Conservation (phyloP, 495 filamentous ascomycete genomes). For the Rhizodiscina lignyota region DNA sequence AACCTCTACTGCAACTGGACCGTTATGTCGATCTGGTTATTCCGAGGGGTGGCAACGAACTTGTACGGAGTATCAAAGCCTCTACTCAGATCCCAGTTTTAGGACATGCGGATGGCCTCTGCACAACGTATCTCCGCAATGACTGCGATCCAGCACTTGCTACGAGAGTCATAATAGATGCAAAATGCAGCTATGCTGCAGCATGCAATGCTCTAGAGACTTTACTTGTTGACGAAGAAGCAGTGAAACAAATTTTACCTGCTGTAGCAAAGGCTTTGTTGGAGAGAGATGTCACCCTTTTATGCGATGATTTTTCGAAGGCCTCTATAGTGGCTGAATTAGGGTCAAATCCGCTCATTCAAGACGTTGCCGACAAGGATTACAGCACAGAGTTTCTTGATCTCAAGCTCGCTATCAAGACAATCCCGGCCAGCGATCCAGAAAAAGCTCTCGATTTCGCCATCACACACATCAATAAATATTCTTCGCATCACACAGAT, state of each 20-base stretch:
- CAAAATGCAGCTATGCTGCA: constrained; percentile 89
- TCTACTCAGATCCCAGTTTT: constrained; percentile 90
- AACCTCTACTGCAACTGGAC: constrained; percentile 67
- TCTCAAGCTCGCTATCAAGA: constrained; percentile 71
- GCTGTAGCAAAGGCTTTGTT: constrained; percentile 53
- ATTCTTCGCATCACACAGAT: constrained; percentile 93
- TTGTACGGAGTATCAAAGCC: constrained; percentile 78
- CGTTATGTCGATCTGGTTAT: constrained; percentile 87
- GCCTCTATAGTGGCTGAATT: constrained; percentile 32
- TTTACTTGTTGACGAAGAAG: constrained; percentile 62
- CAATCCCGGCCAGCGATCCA: constrained; percentile 30
- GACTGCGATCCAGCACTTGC: constrained; percentile 60
- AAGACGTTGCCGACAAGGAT: constrained; percentile 44
- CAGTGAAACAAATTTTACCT: constrained; percentile 53
- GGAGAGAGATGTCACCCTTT: constrained; percentile 61
- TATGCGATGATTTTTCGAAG: constrained; percentile 59
- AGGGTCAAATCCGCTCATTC: constrained; percentile 29
- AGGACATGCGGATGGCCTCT: constrained; percentile 91
- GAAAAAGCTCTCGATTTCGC: constrained; percentile 40
- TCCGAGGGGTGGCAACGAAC: constrained; percentile 80
- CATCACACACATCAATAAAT: constrained; percentile 73
- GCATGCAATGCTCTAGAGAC: constrained; percentile 91
- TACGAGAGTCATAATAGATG: constrained; percentile 67
- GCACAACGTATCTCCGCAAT: constrained; percentile 70
- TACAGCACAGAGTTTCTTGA: constrained; percentile 83